Evolutionary conservation across 345 rosid genomes (phyloP).

Genomic region (Eucalyptus marginata): DNA sequence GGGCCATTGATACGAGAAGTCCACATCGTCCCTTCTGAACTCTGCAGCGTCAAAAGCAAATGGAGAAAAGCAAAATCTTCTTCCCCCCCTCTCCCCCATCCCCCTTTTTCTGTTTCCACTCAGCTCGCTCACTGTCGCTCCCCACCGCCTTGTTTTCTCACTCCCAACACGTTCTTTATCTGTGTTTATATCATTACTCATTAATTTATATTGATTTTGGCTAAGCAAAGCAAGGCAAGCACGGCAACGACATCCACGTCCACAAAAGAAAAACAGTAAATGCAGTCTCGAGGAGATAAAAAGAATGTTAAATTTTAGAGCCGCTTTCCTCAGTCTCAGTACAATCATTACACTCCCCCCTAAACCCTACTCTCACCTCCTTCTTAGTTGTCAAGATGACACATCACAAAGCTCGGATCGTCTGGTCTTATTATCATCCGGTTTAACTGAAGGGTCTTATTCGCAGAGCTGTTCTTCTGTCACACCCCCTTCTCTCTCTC

Average conservation of each 20-base stretch:
- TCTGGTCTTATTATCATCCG: not conserved
- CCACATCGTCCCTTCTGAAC: not conserved
- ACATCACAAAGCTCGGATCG: not conserved
- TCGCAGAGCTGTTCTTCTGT: not conserved
- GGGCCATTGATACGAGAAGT: not conserved
- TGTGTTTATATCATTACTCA: not conserved
- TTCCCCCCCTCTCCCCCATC: not conserved
- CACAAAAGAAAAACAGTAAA: not conserved
- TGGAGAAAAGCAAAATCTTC: not conserved
- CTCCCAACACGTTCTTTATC: not conserved
- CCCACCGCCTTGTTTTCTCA: not conserved
- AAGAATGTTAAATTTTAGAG: slow-evolving; percentile 1
- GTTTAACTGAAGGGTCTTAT: not conserved
- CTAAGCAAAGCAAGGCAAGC: not conserved
- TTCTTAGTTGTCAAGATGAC: not conserved
- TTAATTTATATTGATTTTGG: not conserved
- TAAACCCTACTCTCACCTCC: slow-evolving; percentile 1
- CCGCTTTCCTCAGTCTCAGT: slow-evolving; percentile 29
- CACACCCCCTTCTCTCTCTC: not conserved
- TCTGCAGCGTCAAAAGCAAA: not conserved
- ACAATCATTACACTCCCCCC: slow-evolving; percentile 26
- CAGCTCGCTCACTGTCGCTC: not conserved
- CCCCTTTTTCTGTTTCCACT: not conserved
- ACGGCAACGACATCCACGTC: not conserved
- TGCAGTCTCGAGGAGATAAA: not conserved